phyloP scores from a whole-genome alignment of 1,284 basidiomycete species.

The Filobasidium uniguttulatum region DNA sequence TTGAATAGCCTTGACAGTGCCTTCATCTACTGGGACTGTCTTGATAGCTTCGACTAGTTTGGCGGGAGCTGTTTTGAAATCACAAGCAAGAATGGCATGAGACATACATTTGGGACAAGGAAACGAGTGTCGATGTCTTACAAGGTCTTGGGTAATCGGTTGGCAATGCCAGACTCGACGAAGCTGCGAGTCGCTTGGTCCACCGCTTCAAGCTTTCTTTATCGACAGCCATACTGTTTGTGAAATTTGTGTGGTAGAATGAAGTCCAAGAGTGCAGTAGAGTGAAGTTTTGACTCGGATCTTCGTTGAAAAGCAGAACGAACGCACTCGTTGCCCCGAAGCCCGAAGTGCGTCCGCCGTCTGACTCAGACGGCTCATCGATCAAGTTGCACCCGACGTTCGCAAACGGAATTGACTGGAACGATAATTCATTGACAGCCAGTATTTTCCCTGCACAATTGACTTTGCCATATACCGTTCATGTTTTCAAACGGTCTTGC shows the following conservation, averaged over 20 bases:
- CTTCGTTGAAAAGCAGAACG: neutral
- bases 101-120: no score
- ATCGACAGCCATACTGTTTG: neutral
- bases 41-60: constrained; percentile 68
- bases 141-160: constrained; percentile 86
- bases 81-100: neutral
- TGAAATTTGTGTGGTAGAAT: neutral
- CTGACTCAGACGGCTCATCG: no score
- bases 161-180: constrained; percentile 83
- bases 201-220: constrained; percentile 29
- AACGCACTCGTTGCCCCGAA: neutral
- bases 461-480: no score
- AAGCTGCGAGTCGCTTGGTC: constrained; percentile 39
- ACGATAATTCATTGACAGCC: no score
- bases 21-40: constrained; percentile 46
- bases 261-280: neutral
- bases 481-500: no score
- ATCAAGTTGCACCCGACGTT: no score
- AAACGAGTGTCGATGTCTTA: constrained; percentile 17
- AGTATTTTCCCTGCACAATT: no score
- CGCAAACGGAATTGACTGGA: no score
- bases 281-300: neutral
- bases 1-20: constrained; percentile 31
- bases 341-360: no score
- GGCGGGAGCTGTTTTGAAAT: constrained; percentile 40